phyloP scores from a whole-genome alignment of 176 grass and related monocot genomes.

The Pharus latifolius region DNA sequence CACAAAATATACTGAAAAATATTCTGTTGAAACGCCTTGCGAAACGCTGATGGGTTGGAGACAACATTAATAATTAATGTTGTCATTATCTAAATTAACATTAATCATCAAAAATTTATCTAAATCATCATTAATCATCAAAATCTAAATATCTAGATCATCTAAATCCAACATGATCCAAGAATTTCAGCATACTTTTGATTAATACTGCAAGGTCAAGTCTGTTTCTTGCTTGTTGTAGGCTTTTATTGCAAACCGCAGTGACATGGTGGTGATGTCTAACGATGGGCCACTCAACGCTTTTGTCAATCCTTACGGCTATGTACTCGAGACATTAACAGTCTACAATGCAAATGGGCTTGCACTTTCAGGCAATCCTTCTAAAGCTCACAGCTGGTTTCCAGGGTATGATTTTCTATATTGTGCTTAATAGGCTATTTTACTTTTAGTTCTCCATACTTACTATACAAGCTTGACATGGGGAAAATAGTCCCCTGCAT shows the following conservation, averaged over 20 bases:
- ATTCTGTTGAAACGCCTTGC: too few species aligned
- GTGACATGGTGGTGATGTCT: conserved; percentile 69
- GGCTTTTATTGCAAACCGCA: conserved; percentile 53
- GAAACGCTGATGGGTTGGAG: too few species aligned
- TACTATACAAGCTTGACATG: background rate
- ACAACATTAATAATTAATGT: too few species aligned
- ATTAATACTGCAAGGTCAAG: background rate
- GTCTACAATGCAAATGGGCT: conserved; percentile 50
- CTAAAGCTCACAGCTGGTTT: conserved; percentile 80
- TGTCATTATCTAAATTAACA: too few species aligned
- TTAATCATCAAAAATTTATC: too few species aligned
- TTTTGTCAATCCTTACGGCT: conserved; percentile 34
- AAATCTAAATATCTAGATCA: too few species aligned
- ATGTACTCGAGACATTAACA: conserved; percentile 57
- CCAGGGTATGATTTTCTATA: conserved; percentile 49
- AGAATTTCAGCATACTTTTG: background rate
- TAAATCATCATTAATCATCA: too few species aligned
- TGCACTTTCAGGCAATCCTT: conserved; percentile 29
- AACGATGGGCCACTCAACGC: conserved; percentile 35
- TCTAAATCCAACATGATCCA: background rate
- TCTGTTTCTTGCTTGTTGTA: conserved; percentile 24
- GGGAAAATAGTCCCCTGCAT: background rate
- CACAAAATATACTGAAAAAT: too few species aligned
- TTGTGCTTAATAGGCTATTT: background rate
- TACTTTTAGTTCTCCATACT: background rate